phyloP scores from a whole-genome alignment of 805 yeast species.

The Debaryomyces tyrocola region DNA sequence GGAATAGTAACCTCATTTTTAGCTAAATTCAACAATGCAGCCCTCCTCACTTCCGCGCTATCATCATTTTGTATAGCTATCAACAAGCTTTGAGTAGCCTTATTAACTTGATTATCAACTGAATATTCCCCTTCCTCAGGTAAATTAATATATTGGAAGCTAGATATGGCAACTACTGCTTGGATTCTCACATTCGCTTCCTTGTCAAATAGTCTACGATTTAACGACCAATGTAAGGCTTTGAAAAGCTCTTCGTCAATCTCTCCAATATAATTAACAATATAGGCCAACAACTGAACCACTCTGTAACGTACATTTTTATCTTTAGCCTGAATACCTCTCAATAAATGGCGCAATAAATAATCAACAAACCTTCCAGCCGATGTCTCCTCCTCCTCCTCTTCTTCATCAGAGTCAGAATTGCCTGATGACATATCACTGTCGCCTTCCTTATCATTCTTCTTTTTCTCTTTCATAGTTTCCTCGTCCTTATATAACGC shows the following conservation, averaged over 20 bases:
- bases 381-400: constrained; percentile 40
- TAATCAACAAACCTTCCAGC: constrained; percentile 57
- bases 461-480: constrained; percentile 16
- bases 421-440: constrained; percentile 1
- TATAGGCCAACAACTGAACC: constrained; percentile 69
- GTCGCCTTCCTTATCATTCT: constrained; percentile 24
- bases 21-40: constrained; percentile 71
- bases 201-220: constrained; percentile 66
- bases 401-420: constrained; percentile 18
- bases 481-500: constrained; percentile 38
- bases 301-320: constrained; percentile 77
- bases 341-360: constrained; percentile 64
- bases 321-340: constrained; percentile 77
- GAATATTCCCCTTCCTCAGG: constrained; percentile 34
- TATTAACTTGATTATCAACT: constrained; percentile 43
- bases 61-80: constrained; percentile 71
- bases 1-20: constrained; percentile 55
- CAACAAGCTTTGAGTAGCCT: constrained; percentile 25
- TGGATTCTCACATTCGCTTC: constrained; percentile 81
- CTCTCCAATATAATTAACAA: constrained; percentile 71
- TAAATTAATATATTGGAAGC: constrained; percentile 57
- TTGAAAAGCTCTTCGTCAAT: constrained; percentile 72
- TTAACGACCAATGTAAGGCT: constrained; percentile 57
- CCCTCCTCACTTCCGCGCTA: constrained; percentile 85
- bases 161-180: constrained; percentile 75